phyloP scores from a whole-genome alignment of 2,329 filamentous ascomycete genomes.

The Aspergillus alliaceus region DNA sequence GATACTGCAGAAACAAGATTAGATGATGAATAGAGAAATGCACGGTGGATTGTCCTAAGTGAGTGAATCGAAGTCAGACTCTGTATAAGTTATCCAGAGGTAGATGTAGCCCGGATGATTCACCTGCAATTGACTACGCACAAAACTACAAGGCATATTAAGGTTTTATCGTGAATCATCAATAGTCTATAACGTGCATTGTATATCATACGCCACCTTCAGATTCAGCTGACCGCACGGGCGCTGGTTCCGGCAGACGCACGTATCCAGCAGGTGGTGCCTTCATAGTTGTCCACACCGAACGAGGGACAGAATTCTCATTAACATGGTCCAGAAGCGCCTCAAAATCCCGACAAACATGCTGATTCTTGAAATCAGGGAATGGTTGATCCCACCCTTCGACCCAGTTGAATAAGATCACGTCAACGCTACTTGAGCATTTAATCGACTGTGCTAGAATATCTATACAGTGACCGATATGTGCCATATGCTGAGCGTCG shows the following conservation, averaged over 20 bases:
- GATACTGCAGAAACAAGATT: no score
- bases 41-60: no score
- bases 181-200: no score
- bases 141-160: no score
- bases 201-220: not conserved
- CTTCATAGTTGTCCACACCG: not conserved
- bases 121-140: no score
- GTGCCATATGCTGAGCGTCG: not conserved
- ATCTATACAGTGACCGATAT: conserved; percentile 2
- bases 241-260: not conserved
- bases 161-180: no score
- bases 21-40: no score
- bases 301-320: conserved; percentile 1
- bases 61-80: no score
- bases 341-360: conserved; percentile 7
- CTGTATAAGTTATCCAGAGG: no score
- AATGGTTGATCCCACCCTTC: not conserved
- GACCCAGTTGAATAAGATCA: conserved; percentile 3
- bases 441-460: conserved; percentile 1
- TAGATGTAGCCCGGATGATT: no score
- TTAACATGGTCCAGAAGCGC: not conserved
- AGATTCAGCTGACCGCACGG: not conserved
- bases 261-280: not conserved
- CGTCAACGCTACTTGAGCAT: not conserved
- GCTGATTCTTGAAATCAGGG: conserved; percentile 2